Evolutionary conservation across 2,329 filamentous ascomycete species (phyloP).

Genomic region (Ceratocystiopsis minuta): DNA sequence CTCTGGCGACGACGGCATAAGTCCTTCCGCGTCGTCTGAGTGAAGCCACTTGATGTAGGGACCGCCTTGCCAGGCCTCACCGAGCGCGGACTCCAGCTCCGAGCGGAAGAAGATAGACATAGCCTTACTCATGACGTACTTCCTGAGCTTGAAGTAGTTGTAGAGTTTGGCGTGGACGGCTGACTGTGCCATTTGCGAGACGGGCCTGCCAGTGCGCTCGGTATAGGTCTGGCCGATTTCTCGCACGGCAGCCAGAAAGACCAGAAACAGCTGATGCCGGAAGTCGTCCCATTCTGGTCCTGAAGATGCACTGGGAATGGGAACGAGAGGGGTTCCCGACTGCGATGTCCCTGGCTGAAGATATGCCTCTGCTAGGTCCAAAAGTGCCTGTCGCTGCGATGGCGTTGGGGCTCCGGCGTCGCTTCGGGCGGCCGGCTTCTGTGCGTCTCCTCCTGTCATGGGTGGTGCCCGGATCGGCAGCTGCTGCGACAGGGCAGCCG

Average conservation of each 20-base stretch:
- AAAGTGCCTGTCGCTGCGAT: background rate
- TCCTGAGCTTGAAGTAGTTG: constrained; percentile 22
- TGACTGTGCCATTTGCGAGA: constrained; percentile 10
- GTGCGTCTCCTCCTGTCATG: too few relatives aligned
- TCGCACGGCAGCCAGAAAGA: too few relatives aligned
- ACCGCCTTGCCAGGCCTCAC: constrained; percentile 16
- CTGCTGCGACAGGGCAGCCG: background rate
- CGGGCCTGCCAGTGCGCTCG: too few relatives aligned
- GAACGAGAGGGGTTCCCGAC: too few relatives aligned
- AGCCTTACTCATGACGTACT: constrained; percentile 19
- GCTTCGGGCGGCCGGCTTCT: background rate
- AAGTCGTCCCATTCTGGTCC: too few relatives aligned
- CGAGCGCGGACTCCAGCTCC: constrained; percentile 20
- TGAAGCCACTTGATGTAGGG: constrained; percentile 19
- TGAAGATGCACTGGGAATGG: too few relatives aligned
- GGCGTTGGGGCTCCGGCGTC: background rate
- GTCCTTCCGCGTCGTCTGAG: constrained; percentile 12
- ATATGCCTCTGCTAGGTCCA: too few relatives aligned
- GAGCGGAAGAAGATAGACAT: constrained; percentile 26
- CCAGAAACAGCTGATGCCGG: too few relatives aligned
- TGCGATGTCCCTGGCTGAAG: too few relatives aligned
- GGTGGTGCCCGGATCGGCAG: background rate
- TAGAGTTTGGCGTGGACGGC: constrained; percentile 19
- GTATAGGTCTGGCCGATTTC: too few relatives aligned
- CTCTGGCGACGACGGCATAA: constrained; percentile 10